phyloP scores from a whole-genome alignment of 768 basidiomycete species.

The Naganishia onofrii region DNA sequence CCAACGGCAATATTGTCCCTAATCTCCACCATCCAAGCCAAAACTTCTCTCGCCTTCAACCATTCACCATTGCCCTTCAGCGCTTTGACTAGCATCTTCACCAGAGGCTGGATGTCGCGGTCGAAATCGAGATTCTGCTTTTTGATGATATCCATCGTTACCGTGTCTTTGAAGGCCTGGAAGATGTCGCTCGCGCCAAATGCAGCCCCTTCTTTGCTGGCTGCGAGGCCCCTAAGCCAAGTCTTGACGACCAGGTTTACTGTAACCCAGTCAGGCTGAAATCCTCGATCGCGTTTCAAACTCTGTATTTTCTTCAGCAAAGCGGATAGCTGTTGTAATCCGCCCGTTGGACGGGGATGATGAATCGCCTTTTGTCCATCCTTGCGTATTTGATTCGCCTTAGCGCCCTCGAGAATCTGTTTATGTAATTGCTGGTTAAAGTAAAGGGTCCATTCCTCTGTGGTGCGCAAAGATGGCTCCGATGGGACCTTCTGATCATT shows the following conservation, averaged over 20 bases:
- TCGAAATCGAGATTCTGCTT: constrained; percentile 13
- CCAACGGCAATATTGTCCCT: not conserved
- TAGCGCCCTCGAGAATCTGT: constrained; percentile 3
- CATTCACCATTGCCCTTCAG: constrained; percentile 16
- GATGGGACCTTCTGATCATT: no score
- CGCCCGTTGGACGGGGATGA: constrained; percentile 12
- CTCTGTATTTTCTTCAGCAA: constrained; percentile 13
- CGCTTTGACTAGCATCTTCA: constrained; percentile 18
- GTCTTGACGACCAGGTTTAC: constrained; percentile 19
- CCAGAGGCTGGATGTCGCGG: constrained; percentile 17
- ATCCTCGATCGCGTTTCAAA: constrained; percentile 21
- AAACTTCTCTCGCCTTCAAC: constrained; percentile 13
- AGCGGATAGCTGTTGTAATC: constrained; percentile 15
- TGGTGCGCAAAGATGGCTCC: not conserved
- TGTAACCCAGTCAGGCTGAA: constrained; percentile 11
- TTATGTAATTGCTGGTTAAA: constrained; percentile 22
- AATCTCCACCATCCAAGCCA: constrained; percentile 19
- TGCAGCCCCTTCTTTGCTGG: not conserved
- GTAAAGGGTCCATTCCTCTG: constrained; percentile 5
- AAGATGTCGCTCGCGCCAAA: constrained; percentile 17
- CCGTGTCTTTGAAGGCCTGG: not conserved
- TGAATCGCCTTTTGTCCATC: constrained; percentile 15
- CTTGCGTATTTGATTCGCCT: constrained; percentile 18
- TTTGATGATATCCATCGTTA: constrained; percentile 8
- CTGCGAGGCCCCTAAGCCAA: constrained; percentile 5